phyloP scores from a whole-genome alignment of 2,329 filamentous ascomycete genomes.

The Chrysosporium keratinophilum region DNA sequence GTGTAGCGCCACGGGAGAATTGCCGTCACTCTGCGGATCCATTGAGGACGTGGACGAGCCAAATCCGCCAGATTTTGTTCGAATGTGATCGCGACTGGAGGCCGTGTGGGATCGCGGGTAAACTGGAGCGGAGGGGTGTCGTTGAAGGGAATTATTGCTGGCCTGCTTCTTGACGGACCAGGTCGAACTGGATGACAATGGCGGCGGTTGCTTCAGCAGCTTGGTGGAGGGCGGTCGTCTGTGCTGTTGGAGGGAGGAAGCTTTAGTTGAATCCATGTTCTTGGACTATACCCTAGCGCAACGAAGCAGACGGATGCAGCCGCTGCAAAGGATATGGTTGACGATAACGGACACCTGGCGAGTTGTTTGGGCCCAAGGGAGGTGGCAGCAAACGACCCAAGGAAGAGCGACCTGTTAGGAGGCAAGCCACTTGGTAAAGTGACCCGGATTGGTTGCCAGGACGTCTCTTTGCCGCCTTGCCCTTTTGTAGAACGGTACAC shows the following conservation, averaged over 20 bases:
- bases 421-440: constrained; percentile 3
- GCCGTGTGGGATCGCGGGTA: constrained; percentile 35
- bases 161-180: constrained; percentile 35
- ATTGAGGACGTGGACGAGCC: constrained; percentile 41
- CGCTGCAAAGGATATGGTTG: not conserved
- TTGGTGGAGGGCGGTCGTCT: constrained; percentile 33
- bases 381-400: constrained; percentile 6
- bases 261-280: constrained; percentile 15
- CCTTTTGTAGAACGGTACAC: not conserved
- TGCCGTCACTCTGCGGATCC: constrained; percentile 34
- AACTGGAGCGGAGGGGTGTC: constrained; percentile 39
- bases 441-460: constrained; percentile 3
- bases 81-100: constrained; percentile 33
- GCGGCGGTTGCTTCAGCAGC: constrained; percentile 37
- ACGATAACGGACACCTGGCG: constrained; percentile 4
- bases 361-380: constrained; percentile 3
- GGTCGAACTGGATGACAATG: constrained; percentile 28
- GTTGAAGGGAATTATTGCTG: constrained; percentile 36
- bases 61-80: constrained; percentile 39
- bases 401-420: constrained; percentile 1
- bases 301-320: constrained; percentile 10
- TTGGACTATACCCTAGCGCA: constrained; percentile 6
- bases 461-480: not conserved
- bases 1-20: constrained; percentile 30
- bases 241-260: constrained; percentile 12